Evolutionary conservation across 352 stramenopile genomes (phyloP), one percentile per base, ranked within the genome.

Genomic region (Phytophthora rubi): DNA sequence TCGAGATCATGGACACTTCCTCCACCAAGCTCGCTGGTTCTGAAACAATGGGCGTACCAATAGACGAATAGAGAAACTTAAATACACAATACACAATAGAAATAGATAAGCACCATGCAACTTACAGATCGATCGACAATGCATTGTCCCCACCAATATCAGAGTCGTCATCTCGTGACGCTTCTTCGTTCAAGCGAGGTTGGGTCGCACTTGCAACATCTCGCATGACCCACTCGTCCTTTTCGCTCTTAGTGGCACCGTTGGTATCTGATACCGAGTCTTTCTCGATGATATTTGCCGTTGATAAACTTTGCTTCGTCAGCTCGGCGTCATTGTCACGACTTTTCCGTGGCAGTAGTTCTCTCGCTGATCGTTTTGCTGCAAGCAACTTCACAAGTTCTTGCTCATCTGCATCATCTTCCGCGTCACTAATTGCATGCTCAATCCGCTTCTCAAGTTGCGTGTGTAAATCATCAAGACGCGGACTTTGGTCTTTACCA

Each of bases 51-150:
- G 26, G 28, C 39, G 16, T 57, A 66, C 3, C 28, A 12, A 56
- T 49, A 65, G 12, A 65, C 23, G n/a, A 1, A 70, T 71, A 66
- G 15, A 59, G 8, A 53, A 23, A 58, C 45, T 71, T 47, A 65
- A 45, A 58, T 52, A 57, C 10, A 53, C 13, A 53, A 73, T 53
- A 56, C 32, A 59, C 16, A 62, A 21, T 30, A 12, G 12, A 32
- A 30, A 70, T 74, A 72, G 62, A 69, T 60, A 62, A 68, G 44
- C 32, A 53, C 53, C 3, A 51, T 18, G n/a, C 9, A 54, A 65
- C 80, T 58, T 69, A 94, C 86, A 92, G 65, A 61, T 94, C 86
- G 6, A 94, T 83, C 45, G 81, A 90, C 1, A 92, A 39, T 15
- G 73, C 72, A 53, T 71, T 76, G 2, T 80, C 68, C 0, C 77